phyloP scores from a whole-genome alignment of 2,329 filamentous ascomycete species.

The Fusarium phyllophilum region DNA sequence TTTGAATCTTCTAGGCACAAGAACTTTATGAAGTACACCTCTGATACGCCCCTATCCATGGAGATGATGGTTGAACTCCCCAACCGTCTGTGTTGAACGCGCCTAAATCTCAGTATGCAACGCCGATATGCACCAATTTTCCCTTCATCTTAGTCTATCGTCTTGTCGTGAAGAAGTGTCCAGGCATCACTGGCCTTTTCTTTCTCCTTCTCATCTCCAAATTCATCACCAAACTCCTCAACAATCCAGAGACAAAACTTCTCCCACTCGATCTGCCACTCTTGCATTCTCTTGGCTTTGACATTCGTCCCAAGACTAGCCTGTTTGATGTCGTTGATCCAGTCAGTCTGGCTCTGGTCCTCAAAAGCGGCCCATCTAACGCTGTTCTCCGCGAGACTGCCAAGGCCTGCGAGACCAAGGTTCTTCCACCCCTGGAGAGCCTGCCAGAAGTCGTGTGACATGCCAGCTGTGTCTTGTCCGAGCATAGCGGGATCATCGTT shows the following conservation, averaged over 20 bases:
- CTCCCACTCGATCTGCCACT: constrained; percentile 88
- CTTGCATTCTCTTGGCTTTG: constrained; percentile 76
- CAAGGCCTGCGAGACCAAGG: constrained; percentile 86
- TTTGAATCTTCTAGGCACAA: not conserved
- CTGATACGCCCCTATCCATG: not conserved
- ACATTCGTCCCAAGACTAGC: constrained; percentile 77
- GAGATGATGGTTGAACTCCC: constrained; percentile 25
- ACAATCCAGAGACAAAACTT: constrained; percentile 92
- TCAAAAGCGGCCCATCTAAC: constrained; percentile 91
- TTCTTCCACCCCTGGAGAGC: constrained; percentile 92
- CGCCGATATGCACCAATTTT: constrained; percentile 4
- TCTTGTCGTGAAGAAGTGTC: not conserved
- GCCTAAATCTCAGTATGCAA: constrained; percentile 13
- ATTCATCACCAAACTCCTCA: constrained; percentile 77
- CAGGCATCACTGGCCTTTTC: not conserved
- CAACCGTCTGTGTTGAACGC: constrained; percentile 30
- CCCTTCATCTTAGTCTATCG: constrained; percentile 7
- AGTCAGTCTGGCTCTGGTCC: constrained; percentile 76
- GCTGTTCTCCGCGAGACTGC: constrained; percentile 90
- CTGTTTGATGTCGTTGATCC: constrained; percentile 77
- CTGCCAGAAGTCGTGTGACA: constrained; percentile 96
- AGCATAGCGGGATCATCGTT: constrained; percentile 93
- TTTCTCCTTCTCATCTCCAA: constrained; percentile 47
- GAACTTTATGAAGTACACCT: not conserved
- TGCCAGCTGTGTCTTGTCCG: constrained; percentile 81